Evolutionary conservation across 2,329 filamentous ascomycete species (phyloP), one percentile per base, ranked within the genome.

Genomic region (Didymella exigua): DNA sequence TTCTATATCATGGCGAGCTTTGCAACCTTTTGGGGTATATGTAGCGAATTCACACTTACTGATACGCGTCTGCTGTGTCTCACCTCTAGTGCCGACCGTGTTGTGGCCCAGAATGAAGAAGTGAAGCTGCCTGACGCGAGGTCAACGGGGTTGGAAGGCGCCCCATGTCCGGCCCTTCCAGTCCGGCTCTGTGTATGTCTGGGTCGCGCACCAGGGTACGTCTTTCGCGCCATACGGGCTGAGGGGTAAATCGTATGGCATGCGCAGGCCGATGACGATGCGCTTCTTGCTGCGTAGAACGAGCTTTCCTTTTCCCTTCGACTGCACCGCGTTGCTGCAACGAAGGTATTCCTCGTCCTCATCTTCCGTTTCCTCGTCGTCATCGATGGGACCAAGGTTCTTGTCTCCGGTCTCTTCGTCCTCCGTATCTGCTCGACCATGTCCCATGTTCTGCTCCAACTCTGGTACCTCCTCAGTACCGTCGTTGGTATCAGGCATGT

Each of bases 171-270:
- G 61, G 1, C 78, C 82, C 58, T 76, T 78, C 78, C 84, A 85
- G 75, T 93, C 90, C 11, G 82, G 84, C 66, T 87, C 82, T 0
- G 58, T 54, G 67, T 93, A 82, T 1, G 67, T 68, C 66, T 81
- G 77, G 2, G 84, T 86, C 3, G 88, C 88, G 56, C 89, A 90
- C 93, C 92, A 96, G 1, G 92, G 91, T 41, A 82, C 77, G 67
- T 96, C 90, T 4, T 75, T 72, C 7, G 74, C 60, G 0, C 71
- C 77, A 66, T 96, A 96, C 6, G 78, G 78, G 43, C 84, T 84
- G 24, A 96, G 72, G 0, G 92, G 92, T 6, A 93, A 75, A 73
- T 87, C 87, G 73, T 96, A 96, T n/a, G 92, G 90, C 76, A 96
- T 87, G 14, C 91, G 82, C 24, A 93, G 77, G 0, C 89, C 90